These are phyloP conservation scores for Blastobotrys buckinghamii DNA, from an alignment of 1,139 yeast genomes.

Conservation along the genomic window DNA sequence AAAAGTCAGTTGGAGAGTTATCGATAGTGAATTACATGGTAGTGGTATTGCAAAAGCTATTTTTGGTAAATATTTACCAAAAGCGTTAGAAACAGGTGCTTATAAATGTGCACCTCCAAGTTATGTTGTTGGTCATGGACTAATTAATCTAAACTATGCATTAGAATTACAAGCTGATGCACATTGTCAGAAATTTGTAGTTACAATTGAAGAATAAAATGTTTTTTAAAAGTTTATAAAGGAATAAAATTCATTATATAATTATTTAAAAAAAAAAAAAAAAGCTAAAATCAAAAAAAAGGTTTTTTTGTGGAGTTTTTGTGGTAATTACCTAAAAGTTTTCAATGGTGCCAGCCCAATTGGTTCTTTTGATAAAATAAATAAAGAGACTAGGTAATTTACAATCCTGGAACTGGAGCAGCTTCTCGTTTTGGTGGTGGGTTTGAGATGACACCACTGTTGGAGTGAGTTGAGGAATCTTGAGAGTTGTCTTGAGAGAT, in stretches of 20 bases:
- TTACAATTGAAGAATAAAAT: neutral
- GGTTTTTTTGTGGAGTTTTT: neutral
- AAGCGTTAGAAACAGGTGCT: neutral
- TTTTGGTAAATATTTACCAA: neutral
- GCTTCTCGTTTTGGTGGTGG: no score
- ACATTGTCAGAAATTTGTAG: neutral
- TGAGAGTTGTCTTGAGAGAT: no score
- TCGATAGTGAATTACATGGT: neutral
- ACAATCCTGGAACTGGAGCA: no score
- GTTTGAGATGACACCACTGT: no score
- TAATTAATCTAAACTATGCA: neutral
- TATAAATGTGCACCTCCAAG: neutral
- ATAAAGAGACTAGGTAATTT: no score
- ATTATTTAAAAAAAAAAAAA: no score
- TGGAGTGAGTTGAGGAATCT: no score
- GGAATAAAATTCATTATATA: neutral
- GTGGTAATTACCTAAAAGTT: neutral
- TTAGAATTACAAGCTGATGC: neutral
- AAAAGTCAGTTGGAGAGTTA: neutral
- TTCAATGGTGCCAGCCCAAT: no score
- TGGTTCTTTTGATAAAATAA: no score
- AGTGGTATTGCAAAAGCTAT: neutral
- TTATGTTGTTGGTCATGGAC: conserved; percentile 1
- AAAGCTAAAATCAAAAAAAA: neutral
- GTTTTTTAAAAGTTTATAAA: no score